Evolutionary conservation across 495 filamentous ascomycete genomes (phyloP).

Genomic region (Aspergillus ellipticus): DNA sequence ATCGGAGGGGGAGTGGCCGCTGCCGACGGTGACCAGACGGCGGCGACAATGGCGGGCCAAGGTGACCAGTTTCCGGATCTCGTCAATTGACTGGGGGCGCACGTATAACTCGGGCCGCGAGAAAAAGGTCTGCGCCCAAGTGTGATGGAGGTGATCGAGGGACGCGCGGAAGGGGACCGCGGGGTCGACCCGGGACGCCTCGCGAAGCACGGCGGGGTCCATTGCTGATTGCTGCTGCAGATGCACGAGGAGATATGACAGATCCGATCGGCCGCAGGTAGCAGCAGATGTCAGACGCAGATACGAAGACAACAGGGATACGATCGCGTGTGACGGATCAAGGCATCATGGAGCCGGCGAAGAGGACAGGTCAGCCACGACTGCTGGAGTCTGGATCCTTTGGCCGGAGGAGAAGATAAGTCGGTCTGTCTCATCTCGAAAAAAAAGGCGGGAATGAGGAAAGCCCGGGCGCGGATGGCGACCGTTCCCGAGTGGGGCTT

Average conservation of each 20-base stretch:
- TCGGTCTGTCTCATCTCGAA: neutral
- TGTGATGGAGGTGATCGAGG: constrained; percentile 71
- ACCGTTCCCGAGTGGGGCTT: neutral
- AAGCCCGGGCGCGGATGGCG: neutral
- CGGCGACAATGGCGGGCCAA: constrained; percentile 79
- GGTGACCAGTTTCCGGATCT: constrained; percentile 77
- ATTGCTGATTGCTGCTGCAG: constrained; percentile 20
- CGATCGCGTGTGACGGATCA: neutral
- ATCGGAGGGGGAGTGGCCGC: constrained; percentile 86
- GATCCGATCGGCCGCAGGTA: neutral
- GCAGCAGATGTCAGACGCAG: neutral
- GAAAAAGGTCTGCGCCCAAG: constrained; percentile 94
- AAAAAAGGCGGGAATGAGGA: neutral
- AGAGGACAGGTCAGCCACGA: neutral
- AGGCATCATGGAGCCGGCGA: neutral
- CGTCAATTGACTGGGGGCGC: constrained; percentile 68
- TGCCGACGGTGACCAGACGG: constrained; percentile 75
- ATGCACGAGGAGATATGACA: neutral
- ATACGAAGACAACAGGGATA: neutral
- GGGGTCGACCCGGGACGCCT: constrained; percentile 55
- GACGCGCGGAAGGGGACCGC: constrained; percentile 72
- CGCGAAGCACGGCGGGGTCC: constrained; percentile 46
- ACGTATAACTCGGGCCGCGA: constrained; percentile 86
- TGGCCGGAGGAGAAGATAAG: neutral
- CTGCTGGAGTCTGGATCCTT: neutral